Conservation (phyloP, 192 early-diverging fungal genomes). For the Geranomyces variabilis region DNA sequence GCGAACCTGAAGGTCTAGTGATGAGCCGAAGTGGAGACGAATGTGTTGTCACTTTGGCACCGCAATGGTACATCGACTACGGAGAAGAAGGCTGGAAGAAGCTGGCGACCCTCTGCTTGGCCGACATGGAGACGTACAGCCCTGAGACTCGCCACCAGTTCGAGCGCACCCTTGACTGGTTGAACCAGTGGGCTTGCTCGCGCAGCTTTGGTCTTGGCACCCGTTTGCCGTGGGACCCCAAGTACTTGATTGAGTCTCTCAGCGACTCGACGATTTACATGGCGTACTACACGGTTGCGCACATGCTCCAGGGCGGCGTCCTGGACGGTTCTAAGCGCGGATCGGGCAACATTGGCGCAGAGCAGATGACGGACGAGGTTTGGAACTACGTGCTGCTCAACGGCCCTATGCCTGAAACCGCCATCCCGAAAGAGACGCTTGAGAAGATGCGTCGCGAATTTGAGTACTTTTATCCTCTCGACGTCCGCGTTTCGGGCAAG, state of each 20-base stretch:
- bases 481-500: slow-evolving; percentile 95
- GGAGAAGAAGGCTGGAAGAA: slow-evolving; percentile 86
- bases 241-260: slow-evolving; percentile 93
- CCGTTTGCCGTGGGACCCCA: slow-evolving; percentile 90
- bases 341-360: slow-evolving; percentile 72
- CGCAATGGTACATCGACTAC: slow-evolving; percentile 99
- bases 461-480: slow-evolving; percentile 97
- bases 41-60: slow-evolving; percentile 93
- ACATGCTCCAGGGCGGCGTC: slow-evolving; percentile 83
- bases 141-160: slow-evolving; percentile 86
- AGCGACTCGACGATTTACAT: slow-evolving; percentile 99
- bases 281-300: slow-evolving; percentile 98
- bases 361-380: slow-evolving; percentile 88
- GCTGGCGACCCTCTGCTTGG: slow-evolving; percentile 73
- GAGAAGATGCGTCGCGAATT: slow-evolving; percentile 85
- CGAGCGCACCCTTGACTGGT: slow-evolving; percentile 84
- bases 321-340: slow-evolving; percentile 82
- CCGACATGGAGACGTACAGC: slow-evolving; percentile 77
- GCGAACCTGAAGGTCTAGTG: slow-evolving; percentile 92
- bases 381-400: slow-evolving; percentile 91
- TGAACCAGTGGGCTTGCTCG: slow-evolving; percentile 97
- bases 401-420: slow-evolving; percentile 60
- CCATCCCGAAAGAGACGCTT: slow-evolving; percentile 69
- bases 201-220: slow-evolving; percentile 91
- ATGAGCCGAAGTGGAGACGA: slow-evolving; percentile 95